A percentile compares a stretch with the other conserved stretches of the same genome.
These are phyloP conservation scores for Inonotus obliquus DNA, from an alignment of 1,284 basidiomycete species.

Conservation along the genomic window DNA sequence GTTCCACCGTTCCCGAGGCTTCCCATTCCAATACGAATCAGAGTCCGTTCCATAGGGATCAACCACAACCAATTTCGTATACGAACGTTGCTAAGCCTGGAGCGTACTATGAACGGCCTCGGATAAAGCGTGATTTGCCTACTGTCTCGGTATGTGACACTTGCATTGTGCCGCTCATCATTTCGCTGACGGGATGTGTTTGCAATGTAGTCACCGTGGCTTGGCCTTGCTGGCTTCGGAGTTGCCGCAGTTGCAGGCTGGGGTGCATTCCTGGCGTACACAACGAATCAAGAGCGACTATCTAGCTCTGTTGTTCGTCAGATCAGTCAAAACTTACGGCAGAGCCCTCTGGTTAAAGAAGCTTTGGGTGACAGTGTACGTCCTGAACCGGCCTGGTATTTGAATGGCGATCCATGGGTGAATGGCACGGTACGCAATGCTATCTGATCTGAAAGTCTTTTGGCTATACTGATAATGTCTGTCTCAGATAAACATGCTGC, in stretches of 20 bases:
- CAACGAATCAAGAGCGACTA: conserved; percentile 72
- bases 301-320: conserved; percentile 71
- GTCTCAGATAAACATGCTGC: conserved; percentile 61
- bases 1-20: conserved; percentile 6
- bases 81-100: conserved; percentile 12
- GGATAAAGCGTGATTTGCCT: conserved; percentile 16
- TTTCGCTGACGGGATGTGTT: not conserved
- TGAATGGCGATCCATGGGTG: conserved; percentile 73
- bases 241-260: conserved; percentile 55
- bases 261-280: conserved; percentile 62
- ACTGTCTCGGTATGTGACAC: conserved; percentile 9
- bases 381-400: conserved; percentile 68
- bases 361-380: conserved; percentile 64
- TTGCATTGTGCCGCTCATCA: not conserved
- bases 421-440: conserved; percentile 33
- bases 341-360: conserved; percentile 40
- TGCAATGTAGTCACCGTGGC: conserved; percentile 48
- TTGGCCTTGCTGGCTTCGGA: conserved; percentile 46
- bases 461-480: not conserved
- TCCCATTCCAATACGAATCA: not conserved
- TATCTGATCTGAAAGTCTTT: too few relatives aligned
- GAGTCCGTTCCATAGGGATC: not conserved
- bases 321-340: conserved; percentile 54
- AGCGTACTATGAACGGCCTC: conserved; percentile 18
- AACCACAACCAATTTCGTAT: conserved; percentile 13